Evolutionary conservation across 805 yeast species (phyloP).

Genomic region (Soucietia sequanensis): DNA sequence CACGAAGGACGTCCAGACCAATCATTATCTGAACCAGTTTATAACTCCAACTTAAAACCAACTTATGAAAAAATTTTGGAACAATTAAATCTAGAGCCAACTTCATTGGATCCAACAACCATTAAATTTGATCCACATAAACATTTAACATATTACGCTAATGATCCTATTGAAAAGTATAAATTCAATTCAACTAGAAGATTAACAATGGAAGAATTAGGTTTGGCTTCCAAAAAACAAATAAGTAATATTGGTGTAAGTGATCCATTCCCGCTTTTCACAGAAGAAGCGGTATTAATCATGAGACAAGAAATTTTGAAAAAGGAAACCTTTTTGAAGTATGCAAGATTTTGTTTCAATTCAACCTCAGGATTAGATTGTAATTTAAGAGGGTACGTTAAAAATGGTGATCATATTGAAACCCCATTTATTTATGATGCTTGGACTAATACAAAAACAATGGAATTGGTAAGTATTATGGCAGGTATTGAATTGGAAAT

Average conservation of each 20-base stretch:
- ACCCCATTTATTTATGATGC: constrained; percentile 55
- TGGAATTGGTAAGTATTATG: constrained; percentile 53
- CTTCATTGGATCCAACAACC: neutral
- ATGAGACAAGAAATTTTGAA: constrained; percentile 56
- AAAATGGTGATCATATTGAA: constrained; percentile 23
- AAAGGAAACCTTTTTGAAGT: constrained; percentile 44
- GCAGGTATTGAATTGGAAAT: constrained; percentile 57
- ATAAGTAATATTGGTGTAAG: constrained; percentile 56
- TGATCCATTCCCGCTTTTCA: constrained; percentile 60
- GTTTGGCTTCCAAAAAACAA: constrained; percentile 43
- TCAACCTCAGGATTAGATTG: constrained; percentile 53
- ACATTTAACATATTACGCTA: constrained; percentile 30
- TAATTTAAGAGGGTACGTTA: constrained; percentile 50
- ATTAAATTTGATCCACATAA: constrained; percentile 29
- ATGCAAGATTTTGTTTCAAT: constrained; percentile 41
- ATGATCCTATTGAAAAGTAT: constrained; percentile 13
- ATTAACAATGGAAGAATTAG: constrained; percentile 49
- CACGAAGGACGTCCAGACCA: constrained; percentile 38
- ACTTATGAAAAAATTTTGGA: constrained; percentile 17
- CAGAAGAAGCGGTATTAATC: constrained; percentile 56
- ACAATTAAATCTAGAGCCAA: constrained; percentile 2
- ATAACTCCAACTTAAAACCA: constrained; percentile 30
- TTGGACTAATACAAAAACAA: constrained; percentile 58
- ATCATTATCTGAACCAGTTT: constrained; percentile 28
- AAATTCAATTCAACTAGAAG: constrained; percentile 26